These are phyloP conservation scores for Hypoxylon sp. DNA, from an alignment of 2,329 filamentous ascomycete species.

Conservation along the genomic window DNA sequence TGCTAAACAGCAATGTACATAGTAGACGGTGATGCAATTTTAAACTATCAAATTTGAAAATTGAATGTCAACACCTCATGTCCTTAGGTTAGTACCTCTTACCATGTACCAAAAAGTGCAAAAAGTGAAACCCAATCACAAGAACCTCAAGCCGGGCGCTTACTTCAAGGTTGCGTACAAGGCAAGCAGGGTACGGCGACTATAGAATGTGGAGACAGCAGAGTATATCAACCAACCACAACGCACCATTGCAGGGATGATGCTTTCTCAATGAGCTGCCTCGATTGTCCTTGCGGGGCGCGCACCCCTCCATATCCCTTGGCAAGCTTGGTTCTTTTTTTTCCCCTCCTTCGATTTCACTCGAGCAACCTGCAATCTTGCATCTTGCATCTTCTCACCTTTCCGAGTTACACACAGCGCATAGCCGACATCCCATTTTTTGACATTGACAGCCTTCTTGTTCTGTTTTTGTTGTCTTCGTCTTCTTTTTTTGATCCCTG, in stretches of 20 bases:
- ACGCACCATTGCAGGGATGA: too few relatives aligned
- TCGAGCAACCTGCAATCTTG: slow-evolving; percentile 1
- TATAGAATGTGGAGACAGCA: too few relatives aligned
- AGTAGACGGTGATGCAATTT: too few relatives aligned
- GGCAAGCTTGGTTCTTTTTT: neutral
- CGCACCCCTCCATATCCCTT: slow-evolving; percentile 13
- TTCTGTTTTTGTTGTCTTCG: slow-evolving; percentile 6
- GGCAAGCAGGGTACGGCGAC: slow-evolving; percentile 13
- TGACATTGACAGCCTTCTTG: slow-evolving; percentile 1
- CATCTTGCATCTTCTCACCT: neutral
- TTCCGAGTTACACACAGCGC: slow-evolving; percentile 30
- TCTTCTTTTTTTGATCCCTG: neutral
- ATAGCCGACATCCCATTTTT: slow-evolving; percentile 11
- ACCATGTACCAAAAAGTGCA: too few relatives aligned
- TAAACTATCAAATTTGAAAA: too few relatives aligned
- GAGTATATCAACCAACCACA: too few relatives aligned
- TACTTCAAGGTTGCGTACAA: too few relatives aligned
- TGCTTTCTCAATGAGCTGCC: too few relatives aligned
- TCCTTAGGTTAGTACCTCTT: too few relatives aligned
- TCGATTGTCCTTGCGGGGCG: slow-evolving; percentile 9
- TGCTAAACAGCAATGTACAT: too few relatives aligned
- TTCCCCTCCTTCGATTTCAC: slow-evolving; percentile 21
- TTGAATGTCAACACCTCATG: too few relatives aligned
- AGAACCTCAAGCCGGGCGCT: slow-evolving; percentile 5
- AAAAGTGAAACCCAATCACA: too few relatives aligned